These are phyloP conservation scores for Neonectria punicea DNA, from an alignment of 2,329 filamentous ascomycete genomes.

Conservation along the genomic window DNA sequence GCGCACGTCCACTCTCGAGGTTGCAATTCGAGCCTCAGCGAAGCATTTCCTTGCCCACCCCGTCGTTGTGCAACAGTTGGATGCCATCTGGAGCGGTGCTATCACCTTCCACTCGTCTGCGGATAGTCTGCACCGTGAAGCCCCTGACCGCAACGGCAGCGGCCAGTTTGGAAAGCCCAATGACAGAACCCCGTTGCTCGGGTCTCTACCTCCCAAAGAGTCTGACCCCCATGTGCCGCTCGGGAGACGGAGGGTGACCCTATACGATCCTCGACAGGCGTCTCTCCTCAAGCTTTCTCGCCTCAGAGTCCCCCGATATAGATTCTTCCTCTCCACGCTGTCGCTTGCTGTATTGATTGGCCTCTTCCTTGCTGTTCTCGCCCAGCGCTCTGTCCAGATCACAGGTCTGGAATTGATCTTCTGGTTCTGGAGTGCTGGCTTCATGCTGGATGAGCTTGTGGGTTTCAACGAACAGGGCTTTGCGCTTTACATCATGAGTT, in stretches of 20 bases:
- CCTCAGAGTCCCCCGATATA: constrained; percentile 89
- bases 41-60: constrained; percentile 94
- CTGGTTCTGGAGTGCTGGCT: constrained; percentile 98
- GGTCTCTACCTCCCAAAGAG: constrained; percentile 47
- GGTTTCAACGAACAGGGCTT: constrained; percentile 98
- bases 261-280: constrained; percentile 91
- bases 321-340: constrained; percentile 88
- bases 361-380: constrained; percentile 85
- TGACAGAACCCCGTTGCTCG: constrained; percentile 63
- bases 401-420: constrained; percentile 88
- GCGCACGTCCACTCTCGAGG: constrained; percentile 88
- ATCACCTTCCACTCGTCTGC: constrained; percentile 94
- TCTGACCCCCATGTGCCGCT: constrained; percentile 50
- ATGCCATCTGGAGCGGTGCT: constrained; percentile 95
- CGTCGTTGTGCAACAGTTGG: constrained; percentile 91
- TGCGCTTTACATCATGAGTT: constrained; percentile 95
- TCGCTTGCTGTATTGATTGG: constrained; percentile 87
- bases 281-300: constrained; percentile 92
- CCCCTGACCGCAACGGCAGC: constrained; percentile 43
- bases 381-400: constrained; percentile 80
- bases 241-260: constrained; percentile 78
- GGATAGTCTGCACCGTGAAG: constrained; percentile 80
- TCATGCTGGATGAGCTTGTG: constrained; percentile 95
- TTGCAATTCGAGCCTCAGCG: constrained; percentile 91
- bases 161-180: constrained; percentile 50